Evolutionary conservation across 169 alveolate species (phyloP).

Genomic region (Cardiosporidium cionae): DNA sequence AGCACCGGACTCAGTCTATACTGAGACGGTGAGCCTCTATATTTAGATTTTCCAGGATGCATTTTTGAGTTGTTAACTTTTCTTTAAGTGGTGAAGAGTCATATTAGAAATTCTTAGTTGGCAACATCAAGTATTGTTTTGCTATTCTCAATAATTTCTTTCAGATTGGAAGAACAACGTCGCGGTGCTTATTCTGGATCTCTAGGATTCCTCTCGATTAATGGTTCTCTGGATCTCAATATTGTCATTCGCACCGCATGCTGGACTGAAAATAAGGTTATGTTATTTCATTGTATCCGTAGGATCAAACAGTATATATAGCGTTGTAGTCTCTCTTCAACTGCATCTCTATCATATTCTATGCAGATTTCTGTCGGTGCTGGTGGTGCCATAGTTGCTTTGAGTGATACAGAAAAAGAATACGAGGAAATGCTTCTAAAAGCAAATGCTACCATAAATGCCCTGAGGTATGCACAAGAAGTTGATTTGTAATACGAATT

Average conservation of each 20-base stretch:
- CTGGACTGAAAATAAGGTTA: not conserved
- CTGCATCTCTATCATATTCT: not conserved
- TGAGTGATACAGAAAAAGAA: conserved; percentile 39
- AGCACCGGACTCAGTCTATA: conserved; percentile 29
- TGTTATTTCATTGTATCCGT: no score
- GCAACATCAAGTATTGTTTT: not conserved
- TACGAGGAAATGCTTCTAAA: conserved; percentile 42
- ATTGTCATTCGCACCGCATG: conserved; percentile 41
- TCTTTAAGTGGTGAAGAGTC: not conserved
- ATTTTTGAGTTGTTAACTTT: not conserved
- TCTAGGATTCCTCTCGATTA: conserved; percentile 35
- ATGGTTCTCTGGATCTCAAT: conserved; percentile 31
- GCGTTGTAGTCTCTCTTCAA: no score
- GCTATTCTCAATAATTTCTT: not conserved
- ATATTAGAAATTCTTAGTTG: not conserved
- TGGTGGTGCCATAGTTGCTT: conserved; percentile 47
- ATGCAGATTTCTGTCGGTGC: conserved; percentile 37
- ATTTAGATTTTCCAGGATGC: not conserved
- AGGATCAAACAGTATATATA: no score
- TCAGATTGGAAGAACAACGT: conserved; percentile 40
- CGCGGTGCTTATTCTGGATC: conserved; percentile 48
- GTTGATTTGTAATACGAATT: no score
- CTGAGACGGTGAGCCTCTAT: not conserved
- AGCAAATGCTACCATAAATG: conserved; percentile 2
- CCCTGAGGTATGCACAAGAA: no score